These are phyloP conservation scores for Tolypocladium album DNA, from an alignment of 2,329 filamentous ascomycete species.

Conservation along the genomic window DNA sequence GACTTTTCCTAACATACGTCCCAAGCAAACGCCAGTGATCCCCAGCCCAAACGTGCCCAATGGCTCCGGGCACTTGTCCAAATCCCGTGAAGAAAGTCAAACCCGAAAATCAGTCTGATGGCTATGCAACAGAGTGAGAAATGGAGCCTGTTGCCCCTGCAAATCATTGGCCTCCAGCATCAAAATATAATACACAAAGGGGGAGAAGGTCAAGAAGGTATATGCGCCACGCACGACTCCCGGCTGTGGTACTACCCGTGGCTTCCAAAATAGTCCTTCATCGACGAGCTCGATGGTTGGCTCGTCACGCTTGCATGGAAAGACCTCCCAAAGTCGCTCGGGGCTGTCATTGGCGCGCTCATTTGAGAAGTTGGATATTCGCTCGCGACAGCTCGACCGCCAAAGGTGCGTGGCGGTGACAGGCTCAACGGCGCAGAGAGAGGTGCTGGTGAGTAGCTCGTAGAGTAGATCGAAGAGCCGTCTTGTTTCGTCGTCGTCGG, in stretches of 20 bases:
- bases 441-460: slow-evolving; percentile 42
- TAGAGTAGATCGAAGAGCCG: slow-evolving; percentile 33
- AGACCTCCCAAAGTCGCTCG: slow-evolving; percentile 40
- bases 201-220: background rate
- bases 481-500: slow-evolving; percentile 28
- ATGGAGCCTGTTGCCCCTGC: background rate
- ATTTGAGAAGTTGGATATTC: slow-evolving; percentile 45
- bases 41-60: background rate
- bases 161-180: background rate
- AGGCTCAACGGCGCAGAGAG: slow-evolving; percentile 44
- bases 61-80: background rate
- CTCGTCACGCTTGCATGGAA: slow-evolving; percentile 30
- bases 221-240: background rate
- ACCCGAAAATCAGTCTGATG: background rate
- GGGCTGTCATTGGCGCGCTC: slow-evolving; percentile 41
- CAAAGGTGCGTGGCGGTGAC: slow-evolving; percentile 14
- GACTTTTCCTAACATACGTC: background rate
- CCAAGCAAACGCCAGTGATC: background rate
- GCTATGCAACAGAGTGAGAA: background rate
- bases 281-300: slow-evolving; percentile 28
- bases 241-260: slow-evolving; percentile 6
- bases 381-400: slow-evolving; percentile 19
- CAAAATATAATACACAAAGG: background rate
- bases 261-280: slow-evolving; percentile 32
- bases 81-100: background rate